A percentile compares a stretch with the other conserved stretches of the same genome.
These are phyloP conservation scores for Juglanconis juglandina DNA, from an alignment of 2,329 filamentous ascomycete species.

Conservation along the genomic window DNA sequence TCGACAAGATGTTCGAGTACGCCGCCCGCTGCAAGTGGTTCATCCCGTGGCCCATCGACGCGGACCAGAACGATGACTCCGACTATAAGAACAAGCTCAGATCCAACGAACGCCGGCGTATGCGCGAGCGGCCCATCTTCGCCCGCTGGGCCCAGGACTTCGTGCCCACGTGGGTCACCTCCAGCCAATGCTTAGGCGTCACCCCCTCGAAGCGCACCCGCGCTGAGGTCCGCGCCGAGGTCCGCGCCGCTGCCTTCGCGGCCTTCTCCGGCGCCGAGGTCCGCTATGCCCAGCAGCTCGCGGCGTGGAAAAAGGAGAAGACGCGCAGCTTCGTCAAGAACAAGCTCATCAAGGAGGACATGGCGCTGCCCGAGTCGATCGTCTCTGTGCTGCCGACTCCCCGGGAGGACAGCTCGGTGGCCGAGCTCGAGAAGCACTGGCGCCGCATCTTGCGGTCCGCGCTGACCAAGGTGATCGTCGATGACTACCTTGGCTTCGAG, in stretches of 20 bases:
- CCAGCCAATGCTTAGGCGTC: constrained; percentile 28
- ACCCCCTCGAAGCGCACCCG: constrained; percentile 17
- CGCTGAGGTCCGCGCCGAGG: constrained; percentile 35
- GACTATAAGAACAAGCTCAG: constrained; percentile 39
- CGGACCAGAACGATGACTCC: constrained; percentile 15
- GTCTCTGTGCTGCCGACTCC: constrained; percentile 37
- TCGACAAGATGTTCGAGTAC: constrained; percentile 61
- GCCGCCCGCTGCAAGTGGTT: constrained; percentile 57
- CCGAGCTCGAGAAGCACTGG: constrained; percentile 23
- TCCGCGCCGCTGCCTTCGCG: constrained; percentile 52
- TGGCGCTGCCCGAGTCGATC: constrained; percentile 38
- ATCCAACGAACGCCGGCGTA: constrained; percentile 54
- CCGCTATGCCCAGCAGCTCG: constrained; percentile 42
- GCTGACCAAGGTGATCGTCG: constrained; percentile 49
- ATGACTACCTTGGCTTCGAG: constrained; percentile 38
- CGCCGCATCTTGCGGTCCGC: constrained; percentile 37
- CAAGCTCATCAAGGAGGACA: constrained; percentile 27
- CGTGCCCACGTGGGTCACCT: constrained; percentile 47
- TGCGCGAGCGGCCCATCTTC: constrained; percentile 55
- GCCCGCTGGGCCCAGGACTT: constrained; percentile 61
- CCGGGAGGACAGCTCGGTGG: constrained; percentile 13
- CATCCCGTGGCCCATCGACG: constrained; percentile 32
- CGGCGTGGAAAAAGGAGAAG: constrained; percentile 38
- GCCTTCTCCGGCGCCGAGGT: constrained; percentile 41
- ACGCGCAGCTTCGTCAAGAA: constrained; percentile 24